Evolutionary conservation across 2,329 filamentous ascomycete species (phyloP).

Genomic region (Cladosporium sp.): DNA sequence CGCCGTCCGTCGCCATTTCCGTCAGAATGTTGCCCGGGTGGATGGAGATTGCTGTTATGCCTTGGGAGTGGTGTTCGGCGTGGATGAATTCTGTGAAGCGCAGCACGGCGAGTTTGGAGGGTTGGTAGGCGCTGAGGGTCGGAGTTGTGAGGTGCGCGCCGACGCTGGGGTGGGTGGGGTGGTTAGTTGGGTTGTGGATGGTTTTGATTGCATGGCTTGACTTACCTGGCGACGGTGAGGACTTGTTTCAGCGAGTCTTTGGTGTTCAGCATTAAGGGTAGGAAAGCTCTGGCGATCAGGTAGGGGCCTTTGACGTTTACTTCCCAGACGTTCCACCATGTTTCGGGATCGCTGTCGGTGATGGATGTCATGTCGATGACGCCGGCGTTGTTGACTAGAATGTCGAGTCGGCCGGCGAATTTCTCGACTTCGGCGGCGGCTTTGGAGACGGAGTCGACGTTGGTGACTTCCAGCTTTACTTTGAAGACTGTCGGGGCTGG

Average conservation of each 20-base stretch:
- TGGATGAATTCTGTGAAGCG: constrained; percentile 50
- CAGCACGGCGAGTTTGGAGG: constrained; percentile 50
- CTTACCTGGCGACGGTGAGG: constrained; percentile 29
- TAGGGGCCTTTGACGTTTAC: constrained; percentile 53
- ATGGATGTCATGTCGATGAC: constrained; percentile 23
- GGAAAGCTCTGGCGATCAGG: constrained; percentile 49
- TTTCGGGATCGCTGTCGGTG: constrained; percentile 48
- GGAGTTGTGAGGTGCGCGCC: constrained; percentile 41
- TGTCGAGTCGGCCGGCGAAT: constrained; percentile 30
- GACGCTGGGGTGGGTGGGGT: constrained; percentile 33
- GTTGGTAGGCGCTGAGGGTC: constrained; percentile 43
- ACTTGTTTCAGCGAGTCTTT: constrained; percentile 17
- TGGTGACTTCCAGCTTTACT: constrained; percentile 41
- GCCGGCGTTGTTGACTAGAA: constrained; percentile 48
- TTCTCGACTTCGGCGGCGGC: constrained; percentile 31
- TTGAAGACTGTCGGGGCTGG: constrained; percentile 37
- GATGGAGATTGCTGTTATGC: constrained; percentile 42
- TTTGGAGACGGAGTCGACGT: constrained; percentile 30
- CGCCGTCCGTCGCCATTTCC: constrained; percentile 27
- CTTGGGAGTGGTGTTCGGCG: constrained; percentile 40
- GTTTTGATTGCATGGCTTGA: neutral
- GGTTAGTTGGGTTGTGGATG: too few relatives aligned
- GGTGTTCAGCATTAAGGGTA: constrained; percentile 38
- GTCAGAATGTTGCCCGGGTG: constrained; percentile 34
- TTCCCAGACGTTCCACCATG: constrained; percentile 45